phyloP scores from a whole-genome alignment of 2,329 filamentous ascomycete species.

The Fusarium decemcellulare region DNA sequence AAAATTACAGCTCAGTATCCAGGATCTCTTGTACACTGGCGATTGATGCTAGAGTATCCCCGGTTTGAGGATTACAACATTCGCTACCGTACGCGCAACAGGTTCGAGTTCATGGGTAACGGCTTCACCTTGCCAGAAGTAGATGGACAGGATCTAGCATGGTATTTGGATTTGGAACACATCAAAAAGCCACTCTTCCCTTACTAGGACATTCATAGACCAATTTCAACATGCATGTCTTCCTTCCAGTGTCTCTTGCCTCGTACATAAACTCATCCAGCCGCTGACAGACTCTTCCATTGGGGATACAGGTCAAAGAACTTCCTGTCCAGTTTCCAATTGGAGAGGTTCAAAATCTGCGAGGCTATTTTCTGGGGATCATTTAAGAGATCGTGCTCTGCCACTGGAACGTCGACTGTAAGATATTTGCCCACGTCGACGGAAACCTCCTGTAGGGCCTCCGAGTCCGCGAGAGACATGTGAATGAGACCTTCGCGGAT shows the following conservation, averaged over 20 bases:
- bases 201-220: neutral
- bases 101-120: constrained; percentile 26
- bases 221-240: neutral
- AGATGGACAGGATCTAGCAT: constrained; percentile 12
- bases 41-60: constrained; percentile 12
- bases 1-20: constrained; percentile 23
- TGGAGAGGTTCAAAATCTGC: constrained; percentile 7
- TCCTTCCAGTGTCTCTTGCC: neutral
- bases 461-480: constrained; percentile 14
- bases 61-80: constrained; percentile 16
- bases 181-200: constrained; percentile 18
- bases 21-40: constrained; percentile 20
- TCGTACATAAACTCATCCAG: neutral
- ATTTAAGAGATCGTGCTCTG: constrained; percentile 1
- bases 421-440: neutral
- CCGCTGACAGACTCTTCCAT: neutral
- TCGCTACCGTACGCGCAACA: constrained; percentile 16
- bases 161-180: constrained; percentile 16
- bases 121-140: constrained; percentile 11
- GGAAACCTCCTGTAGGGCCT: constrained; percentile 7
- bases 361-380: constrained; percentile 11
- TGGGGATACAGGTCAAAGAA: constrained; percentile 19
- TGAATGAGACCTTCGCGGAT: constrained; percentile 19
- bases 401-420: constrained; percentile 5
- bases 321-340: constrained; percentile 16